Conservation (phyloP, 78 protist species). For the Dictyostelium intermedium region DNA sequence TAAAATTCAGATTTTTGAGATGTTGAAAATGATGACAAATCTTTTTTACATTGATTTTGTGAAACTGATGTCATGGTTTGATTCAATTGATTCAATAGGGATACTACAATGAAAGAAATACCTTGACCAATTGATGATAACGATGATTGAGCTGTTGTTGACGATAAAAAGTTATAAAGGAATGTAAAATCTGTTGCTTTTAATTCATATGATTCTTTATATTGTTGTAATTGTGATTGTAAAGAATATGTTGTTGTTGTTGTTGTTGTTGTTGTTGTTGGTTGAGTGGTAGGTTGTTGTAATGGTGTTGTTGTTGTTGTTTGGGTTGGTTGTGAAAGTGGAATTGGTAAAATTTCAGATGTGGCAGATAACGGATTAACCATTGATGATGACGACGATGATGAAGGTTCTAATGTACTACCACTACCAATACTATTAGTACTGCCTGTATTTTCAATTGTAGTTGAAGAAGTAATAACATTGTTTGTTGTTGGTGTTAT, state of each 20-base stretch:
- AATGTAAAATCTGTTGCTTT: slow-evolving; percentile 52
- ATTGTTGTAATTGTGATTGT: neutral
- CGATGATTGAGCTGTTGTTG: slow-evolving; percentile 39
- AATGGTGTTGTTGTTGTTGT: neutral
- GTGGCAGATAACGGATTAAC: slow-evolving; percentile 1
- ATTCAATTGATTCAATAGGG: neutral
- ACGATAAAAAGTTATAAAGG: slow-evolving; percentile 46
- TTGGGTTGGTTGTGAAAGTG: neutral
- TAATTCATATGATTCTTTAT: slow-evolving; percentile 22
- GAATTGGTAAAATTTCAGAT: slow-evolving; percentile 19
- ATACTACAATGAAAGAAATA: slow-evolving; percentile 6
- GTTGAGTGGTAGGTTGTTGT: neutral
- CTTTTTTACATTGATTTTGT: neutral
- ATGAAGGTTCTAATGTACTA: neutral
- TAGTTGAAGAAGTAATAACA: neutral
- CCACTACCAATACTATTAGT: neutral
- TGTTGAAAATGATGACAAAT: neutral
- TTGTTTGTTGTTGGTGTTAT: neutral
- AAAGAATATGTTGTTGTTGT: neutral
- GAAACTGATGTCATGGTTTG: neutral
- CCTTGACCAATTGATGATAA: slow-evolving; percentile 61
- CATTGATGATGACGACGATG: neutral
- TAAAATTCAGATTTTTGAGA: neutral
- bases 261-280: neutral
- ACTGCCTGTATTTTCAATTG: neutral